These are phyloP conservation scores for Madurella fahalii DNA, from an alignment of 2,329 filamentous ascomycete genomes.

Conservation along the genomic window DNA sequence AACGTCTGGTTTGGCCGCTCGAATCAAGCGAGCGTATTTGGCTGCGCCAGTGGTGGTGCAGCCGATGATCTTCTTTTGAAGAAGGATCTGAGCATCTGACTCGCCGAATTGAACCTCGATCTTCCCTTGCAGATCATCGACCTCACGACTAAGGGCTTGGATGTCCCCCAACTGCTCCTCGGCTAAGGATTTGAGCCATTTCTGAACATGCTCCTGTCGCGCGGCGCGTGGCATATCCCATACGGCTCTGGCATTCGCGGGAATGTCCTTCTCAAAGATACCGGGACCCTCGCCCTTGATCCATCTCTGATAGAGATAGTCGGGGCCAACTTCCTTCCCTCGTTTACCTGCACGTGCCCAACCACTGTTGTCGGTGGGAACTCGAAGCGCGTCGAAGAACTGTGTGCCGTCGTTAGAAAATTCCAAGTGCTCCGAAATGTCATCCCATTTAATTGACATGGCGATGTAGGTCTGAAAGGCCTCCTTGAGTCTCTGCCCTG, in stretches of 20 bases:
- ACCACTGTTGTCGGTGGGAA: slow-evolving; percentile 43
- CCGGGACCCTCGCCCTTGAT: slow-evolving; percentile 42
- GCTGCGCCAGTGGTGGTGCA: slow-evolving; percentile 70
- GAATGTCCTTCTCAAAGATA: slow-evolving; percentile 33
- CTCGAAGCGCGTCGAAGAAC: slow-evolving; percentile 54
- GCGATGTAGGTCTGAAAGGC: slow-evolving; percentile 16
- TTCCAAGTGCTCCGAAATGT: slow-evolving; percentile 42
- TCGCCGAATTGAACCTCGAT: slow-evolving; percentile 44
- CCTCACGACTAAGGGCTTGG: slow-evolving; percentile 34
- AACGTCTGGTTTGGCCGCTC: slow-evolving; percentile 52
- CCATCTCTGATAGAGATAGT: slow-evolving; percentile 57
- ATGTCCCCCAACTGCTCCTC: slow-evolving; percentile 48
- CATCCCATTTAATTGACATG: slow-evolving; percentile 16
- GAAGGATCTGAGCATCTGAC: slow-evolving; percentile 41
- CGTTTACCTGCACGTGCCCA: slow-evolving; percentile 44
- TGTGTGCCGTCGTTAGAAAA: slow-evolving; percentile 48
- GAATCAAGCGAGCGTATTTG: slow-evolving; percentile 53
- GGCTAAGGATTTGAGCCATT: slow-evolving; percentile 45
- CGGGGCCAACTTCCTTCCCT: slow-evolving; percentile 40
- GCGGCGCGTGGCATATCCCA: slow-evolving; percentile 48
- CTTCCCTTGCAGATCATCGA: slow-evolving; percentile 39
- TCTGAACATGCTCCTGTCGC: slow-evolving; percentile 34
- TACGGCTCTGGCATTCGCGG: slow-evolving; percentile 32
- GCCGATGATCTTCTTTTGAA: slow-evolving; percentile 57
- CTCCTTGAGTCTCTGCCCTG: slow-evolving; percentile 24